These are phyloP conservation scores for Daldinia vernicosa DNA, from an alignment of 495 filamentous ascomycete genomes.

Conservation along the genomic window DNA sequence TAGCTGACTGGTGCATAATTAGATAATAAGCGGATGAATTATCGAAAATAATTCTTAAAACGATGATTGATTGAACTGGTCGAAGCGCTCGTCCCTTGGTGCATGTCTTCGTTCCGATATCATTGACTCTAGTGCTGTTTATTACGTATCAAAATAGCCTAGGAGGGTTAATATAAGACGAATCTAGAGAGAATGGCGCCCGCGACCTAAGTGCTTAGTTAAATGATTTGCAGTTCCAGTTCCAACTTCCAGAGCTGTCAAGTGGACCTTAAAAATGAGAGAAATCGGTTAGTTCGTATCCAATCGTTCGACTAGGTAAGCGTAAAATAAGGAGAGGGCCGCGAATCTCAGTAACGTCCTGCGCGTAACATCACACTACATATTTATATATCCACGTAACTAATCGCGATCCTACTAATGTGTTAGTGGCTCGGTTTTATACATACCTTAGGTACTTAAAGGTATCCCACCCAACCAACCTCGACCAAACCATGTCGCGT, in stretches of 20 bases:
- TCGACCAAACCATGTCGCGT: neutral
- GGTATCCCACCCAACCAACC: neutral
- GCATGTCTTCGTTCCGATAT: constrained; percentile 16
- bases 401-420: constrained; percentile 4
- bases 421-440: neutral
- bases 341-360: constrained; percentile 6
- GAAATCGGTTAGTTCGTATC: constrained; percentile 26
- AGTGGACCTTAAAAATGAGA: constrained; percentile 21
- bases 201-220: constrained; percentile 20
- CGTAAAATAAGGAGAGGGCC: neutral
- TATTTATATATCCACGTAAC: constrained; percentile 10
- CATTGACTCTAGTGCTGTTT: constrained; percentile 24
- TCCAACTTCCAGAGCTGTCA: constrained; percentile 26
- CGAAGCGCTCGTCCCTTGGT: neutral
- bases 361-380: constrained; percentile 11
- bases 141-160: constrained; percentile 34
- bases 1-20: neutral
- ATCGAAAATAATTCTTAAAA: neutral
- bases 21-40: neutral
- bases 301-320: constrained; percentile 12
- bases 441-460: neutral
- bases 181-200: constrained; percentile 30
- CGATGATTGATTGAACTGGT: neutral
- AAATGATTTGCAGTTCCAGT: constrained; percentile 14
- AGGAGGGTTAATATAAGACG: constrained; percentile 14